These are phyloP conservation scores for Xylaria sp. DNA, from an alignment of 2,329 filamentous ascomycete species.

Conservation along the genomic window DNA sequence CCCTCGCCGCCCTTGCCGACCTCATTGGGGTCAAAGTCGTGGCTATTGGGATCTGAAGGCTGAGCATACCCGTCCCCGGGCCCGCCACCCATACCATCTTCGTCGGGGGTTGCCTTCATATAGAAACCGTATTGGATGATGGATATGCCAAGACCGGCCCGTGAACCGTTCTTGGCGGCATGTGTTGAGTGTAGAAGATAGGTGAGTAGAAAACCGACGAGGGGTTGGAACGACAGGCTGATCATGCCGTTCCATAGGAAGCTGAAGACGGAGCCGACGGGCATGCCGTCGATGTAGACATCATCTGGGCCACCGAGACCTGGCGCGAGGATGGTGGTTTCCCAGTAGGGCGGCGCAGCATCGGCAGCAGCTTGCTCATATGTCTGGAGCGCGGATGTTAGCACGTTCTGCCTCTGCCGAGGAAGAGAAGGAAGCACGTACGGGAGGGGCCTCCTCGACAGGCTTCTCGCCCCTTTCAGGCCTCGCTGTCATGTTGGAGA, in stretches of 20 bases:
- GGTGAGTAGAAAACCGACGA: slow-evolving; percentile 95
- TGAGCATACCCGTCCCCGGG: slow-evolving; percentile 65
- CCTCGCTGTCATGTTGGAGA: slow-evolving; percentile 91
- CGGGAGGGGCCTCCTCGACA: slow-evolving; percentile 87
- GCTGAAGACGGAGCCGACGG: slow-evolving; percentile 84
- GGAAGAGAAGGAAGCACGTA: slow-evolving; percentile 56
- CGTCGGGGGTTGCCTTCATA: slow-evolving; percentile 71
- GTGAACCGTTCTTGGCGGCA: slow-evolving; percentile 95
- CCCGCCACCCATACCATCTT: slow-evolving; percentile 51
- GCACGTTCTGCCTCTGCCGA: neutral
- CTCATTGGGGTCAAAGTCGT: slow-evolving; percentile 80
- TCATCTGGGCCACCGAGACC: slow-evolving; percentile 90
- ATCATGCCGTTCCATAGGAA: slow-evolving; percentile 96
- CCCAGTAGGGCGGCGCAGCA: slow-evolving; percentile 96
- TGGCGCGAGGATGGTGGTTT: slow-evolving; percentile 95
- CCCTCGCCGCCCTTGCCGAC: slow-evolving; percentile 52
- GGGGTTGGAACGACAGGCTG: slow-evolving; percentile 87
- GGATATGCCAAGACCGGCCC: slow-evolving; percentile 91
- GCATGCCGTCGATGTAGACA: slow-evolving; percentile 95
- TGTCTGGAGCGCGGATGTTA: slow-evolving; percentile 64
- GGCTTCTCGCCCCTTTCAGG: slow-evolving; percentile 79
- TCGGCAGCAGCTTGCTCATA: slow-evolving; percentile 99
- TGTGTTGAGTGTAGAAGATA: slow-evolving; percentile 98
- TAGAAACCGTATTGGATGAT: slow-evolving; percentile 97
- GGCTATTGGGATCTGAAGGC: slow-evolving; percentile 86